Base-by-base conservation (phyloP, 139 green algal species). In the Micractinium sp. region DNA sequence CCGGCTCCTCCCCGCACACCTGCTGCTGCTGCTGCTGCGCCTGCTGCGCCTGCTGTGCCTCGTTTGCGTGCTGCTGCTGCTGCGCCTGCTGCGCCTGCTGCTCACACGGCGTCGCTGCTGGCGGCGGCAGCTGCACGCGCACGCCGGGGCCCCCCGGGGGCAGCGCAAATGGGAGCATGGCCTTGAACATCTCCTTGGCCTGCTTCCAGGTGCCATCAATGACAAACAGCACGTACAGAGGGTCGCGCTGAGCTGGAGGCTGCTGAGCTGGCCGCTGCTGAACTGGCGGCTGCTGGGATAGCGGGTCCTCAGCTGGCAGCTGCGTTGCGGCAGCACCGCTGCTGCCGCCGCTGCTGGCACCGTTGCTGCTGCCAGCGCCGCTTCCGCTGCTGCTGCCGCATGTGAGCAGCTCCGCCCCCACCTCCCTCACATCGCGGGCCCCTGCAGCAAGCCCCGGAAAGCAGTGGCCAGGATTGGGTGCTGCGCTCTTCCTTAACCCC, bases 171-270 rank as follows among this genome's bases (percentile, higher is more conserved):
- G 83, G 67, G 25, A 25, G 36, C 29, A 69, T 38, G 29, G 31
- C 83, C 3, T 75, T 79, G 83, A 69, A 81, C 83, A 87, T 87
- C 31, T 87, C 83, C 39, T 85, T 87, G 35, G 83, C 83, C 83
- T 87, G 83, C 83, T 47, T 67, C 83, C 83, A 87, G 16, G 83
- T 87, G 36, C 83, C 83, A 15, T 87, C 83, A 16, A 87, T 80
- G 15, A 87, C 66, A n/a, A 87, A 53, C 66, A 87, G 39, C 3
- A 41, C 38, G 38, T 87, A 87, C 66, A 87, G 25, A 27, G 67
- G 82, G 13, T 74, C 38, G 4, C n/a, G 19, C 39, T 56, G 33
- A 14, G 16, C 22, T 77, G 29, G 33, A 33, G 3, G 33, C 14
- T 73, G 81, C 56, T 56, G 56, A 33, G 76, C 35, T 33, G 76